These are phyloP conservation scores for Besnoitia besnoiti DNA, from an alignment of 169 alveolate species.

Conservation along the genomic window DNA sequence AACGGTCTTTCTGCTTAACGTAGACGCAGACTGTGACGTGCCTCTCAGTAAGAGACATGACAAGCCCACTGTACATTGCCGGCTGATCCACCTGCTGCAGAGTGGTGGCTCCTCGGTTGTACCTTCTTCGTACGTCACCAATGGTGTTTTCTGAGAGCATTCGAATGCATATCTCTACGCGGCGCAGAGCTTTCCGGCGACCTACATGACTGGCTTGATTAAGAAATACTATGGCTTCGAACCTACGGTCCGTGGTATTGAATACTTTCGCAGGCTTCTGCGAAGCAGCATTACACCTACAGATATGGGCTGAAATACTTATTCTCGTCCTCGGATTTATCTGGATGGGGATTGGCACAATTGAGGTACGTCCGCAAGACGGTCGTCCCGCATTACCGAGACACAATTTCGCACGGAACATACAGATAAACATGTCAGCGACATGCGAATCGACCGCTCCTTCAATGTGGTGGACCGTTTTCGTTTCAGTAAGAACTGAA, in stretches of 20 bases:
- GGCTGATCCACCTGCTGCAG: slow-evolving; percentile 14
- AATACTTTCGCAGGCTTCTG: neutral
- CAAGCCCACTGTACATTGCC: no score
- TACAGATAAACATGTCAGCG: slow-evolving; percentile 68
- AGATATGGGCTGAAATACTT: slow-evolving; percentile 61
- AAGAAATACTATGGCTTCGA: slow-evolving; percentile 52
- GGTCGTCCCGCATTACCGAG: neutral
- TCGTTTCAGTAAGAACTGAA: slow-evolving; percentile 53
- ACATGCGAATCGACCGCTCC: slow-evolving; percentile 67
- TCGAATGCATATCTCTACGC: neutral
- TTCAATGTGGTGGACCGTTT: slow-evolving; percentile 68
- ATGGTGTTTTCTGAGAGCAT: neutral
- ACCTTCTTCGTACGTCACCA: slow-evolving; percentile 44
- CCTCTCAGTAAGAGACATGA: slow-evolving; percentile 68
- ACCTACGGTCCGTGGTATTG: slow-evolving; percentile 33
- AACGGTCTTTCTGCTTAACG: slow-evolving; percentile 34
- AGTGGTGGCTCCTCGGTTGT: slow-evolving; percentile 64
- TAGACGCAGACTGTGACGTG: slow-evolving; percentile 55
- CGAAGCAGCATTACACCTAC: neutral
- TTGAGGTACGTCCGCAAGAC: slow-evolving; percentile 46
- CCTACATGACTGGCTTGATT: slow-evolving; percentile 57
- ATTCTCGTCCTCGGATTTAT: slow-evolving; percentile 53
- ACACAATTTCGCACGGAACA: neutral
- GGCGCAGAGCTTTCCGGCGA: slow-evolving; percentile 66
- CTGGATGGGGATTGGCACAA: slow-evolving; percentile 69